Percentiles rank a stretch among this genome's conserved stretches.
phyloP scores from a whole-genome alignment of 2,329 filamentous ascomycete genomes.

The Fusarium illudens region DNA sequence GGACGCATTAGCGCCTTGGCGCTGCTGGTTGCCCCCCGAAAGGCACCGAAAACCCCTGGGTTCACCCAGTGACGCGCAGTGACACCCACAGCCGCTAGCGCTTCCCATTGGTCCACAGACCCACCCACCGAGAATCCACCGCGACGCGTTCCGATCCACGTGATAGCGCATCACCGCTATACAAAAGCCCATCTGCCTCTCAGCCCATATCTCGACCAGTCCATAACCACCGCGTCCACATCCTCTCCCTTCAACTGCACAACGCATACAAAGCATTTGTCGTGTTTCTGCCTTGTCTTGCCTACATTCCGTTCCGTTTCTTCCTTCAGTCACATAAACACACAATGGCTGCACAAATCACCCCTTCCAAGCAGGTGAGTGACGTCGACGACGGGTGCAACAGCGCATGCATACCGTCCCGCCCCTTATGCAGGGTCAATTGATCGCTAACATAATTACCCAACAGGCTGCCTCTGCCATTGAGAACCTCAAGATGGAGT shows the following conservation, averaged over 20 bases:
- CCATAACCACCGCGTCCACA: constrained; percentile 44
- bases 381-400: constrained; percentile 35
- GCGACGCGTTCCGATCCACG: constrained; percentile 50
- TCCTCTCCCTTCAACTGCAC: constrained; percentile 23
- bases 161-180: constrained; percentile 48
- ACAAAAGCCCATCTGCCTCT: constrained; percentile 52
- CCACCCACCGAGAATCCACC: constrained; percentile 42
- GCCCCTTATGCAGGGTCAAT: not conserved
- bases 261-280: constrained; percentile 31
- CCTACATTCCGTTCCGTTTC: not conserved
- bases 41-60: constrained; percentile 30
- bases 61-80: constrained; percentile 38
- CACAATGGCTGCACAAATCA: constrained; percentile 79
- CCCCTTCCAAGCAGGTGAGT: constrained; percentile 66
- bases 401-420: not conserved
- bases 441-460: constrained; percentile 45
- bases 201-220: constrained; percentile 33
- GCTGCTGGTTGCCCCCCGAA: constrained; percentile 20
- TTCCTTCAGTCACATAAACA: constrained; percentile 18
- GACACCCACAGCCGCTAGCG: constrained; percentile 16
- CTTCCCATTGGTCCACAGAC: constrained; percentile 40
- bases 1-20: constrained; percentile 29
- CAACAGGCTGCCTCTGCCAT: constrained; percentile 84
- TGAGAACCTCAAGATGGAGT: constrained; percentile 91
- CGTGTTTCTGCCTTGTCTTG: constrained; percentile 26